phyloP scores from a whole-genome alignment of 2,329 filamentous ascomycete species.

The Stagonosporopsis cucurbitacearum region DNA sequence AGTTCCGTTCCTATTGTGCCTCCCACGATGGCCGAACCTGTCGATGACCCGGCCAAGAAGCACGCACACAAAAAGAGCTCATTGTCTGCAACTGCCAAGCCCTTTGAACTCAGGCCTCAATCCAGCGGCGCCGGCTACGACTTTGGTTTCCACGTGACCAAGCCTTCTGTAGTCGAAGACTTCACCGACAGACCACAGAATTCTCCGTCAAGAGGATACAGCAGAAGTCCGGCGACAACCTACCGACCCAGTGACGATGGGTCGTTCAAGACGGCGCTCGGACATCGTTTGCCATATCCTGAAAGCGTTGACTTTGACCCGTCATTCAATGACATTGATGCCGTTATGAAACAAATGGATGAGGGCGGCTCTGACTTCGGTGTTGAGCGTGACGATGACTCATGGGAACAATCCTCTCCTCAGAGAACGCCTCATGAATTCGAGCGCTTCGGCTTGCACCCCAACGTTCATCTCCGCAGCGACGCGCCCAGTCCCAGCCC shows the following conservation, averaged over 20 bases:
- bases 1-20: constrained; percentile 20
- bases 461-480: constrained; percentile 61
- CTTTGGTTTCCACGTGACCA: constrained; percentile 49
- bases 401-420: constrained; percentile 46
- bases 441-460: constrained; percentile 40
- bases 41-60: constrained; percentile 36
- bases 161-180: constrained; percentile 38
- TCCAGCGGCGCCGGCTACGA: constrained; percentile 41
- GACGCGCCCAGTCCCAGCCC: constrained; percentile 78
- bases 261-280: constrained; percentile 48
- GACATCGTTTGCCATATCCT: constrained; percentile 38
- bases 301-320: constrained; percentile 49
- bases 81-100: constrained; percentile 73
- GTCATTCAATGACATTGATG: constrained; percentile 86
- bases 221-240: constrained; percentile 49
- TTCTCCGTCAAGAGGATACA: constrained; percentile 32
- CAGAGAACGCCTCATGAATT: constrained; percentile 45
- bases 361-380: constrained; percentile 75
- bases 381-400: constrained; percentile 67
- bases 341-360: constrained; percentile 86
- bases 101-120: constrained; percentile 63
- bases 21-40: constrained; percentile 38
- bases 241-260: constrained; percentile 51
- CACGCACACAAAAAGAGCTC: constrained; percentile 55
- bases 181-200: constrained; percentile 15